Percentiles rank a stretch among this genome's conserved stretches.
These are phyloP conservation scores for Acanthochlamys bracteata DNA, from an alignment of 106 monocot species.

Conservation along the genomic window DNA sequence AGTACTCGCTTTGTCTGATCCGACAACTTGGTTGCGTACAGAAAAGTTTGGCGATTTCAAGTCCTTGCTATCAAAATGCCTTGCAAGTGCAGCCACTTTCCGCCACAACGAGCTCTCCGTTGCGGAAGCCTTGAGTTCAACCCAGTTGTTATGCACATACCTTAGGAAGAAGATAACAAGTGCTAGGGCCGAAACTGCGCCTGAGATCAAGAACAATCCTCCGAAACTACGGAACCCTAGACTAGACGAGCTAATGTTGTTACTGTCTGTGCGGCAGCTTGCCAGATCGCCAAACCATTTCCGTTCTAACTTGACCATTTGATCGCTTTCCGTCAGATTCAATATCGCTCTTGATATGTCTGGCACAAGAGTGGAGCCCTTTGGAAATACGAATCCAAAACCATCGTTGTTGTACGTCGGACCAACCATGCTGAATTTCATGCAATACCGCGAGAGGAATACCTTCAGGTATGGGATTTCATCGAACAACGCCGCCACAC, in stretches of 20 bases:
- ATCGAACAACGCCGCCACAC: slow-evolving; percentile 44
- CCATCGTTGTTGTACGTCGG: slow-evolving; percentile 37
- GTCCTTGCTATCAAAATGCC: slow-evolving; percentile 17
- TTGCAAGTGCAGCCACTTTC: background rate
- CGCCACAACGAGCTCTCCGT: slow-evolving; percentile 3
- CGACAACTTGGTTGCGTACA: background rate
- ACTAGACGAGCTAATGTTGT: slow-evolving; percentile 26
- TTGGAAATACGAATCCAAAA: slow-evolving; percentile 69
- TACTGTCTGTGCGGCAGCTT: slow-evolving; percentile 19
- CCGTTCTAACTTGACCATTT: slow-evolving; percentile 38
- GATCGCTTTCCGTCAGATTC: slow-evolving; percentile 40
- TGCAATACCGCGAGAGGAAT: slow-evolving; percentile 30
- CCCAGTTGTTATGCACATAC: slow-evolving; percentile 22
- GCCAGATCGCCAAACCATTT: slow-evolving; percentile 54
- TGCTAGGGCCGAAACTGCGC: slow-evolving; percentile 29
- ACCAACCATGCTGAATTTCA: slow-evolving; percentile 33
- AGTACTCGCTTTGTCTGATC: background rate
- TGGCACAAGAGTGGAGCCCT: slow-evolving; percentile 33
- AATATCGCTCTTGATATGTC: slow-evolving; percentile 62
- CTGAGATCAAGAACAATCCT: slow-evolving; percentile 74
- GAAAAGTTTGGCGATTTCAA: background rate
- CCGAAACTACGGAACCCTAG: slow-evolving; percentile 41
- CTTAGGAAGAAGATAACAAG: slow-evolving; percentile 27
- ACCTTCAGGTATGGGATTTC: slow-evolving; percentile 67
- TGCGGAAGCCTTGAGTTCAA: slow-evolving; percentile 11